Evolutionary conservation across 225 moss, liverwort and hornwort species (phyloP), one percentile per base, ranked within the genome.

Genomic region (Ulota crispa): DNA sequence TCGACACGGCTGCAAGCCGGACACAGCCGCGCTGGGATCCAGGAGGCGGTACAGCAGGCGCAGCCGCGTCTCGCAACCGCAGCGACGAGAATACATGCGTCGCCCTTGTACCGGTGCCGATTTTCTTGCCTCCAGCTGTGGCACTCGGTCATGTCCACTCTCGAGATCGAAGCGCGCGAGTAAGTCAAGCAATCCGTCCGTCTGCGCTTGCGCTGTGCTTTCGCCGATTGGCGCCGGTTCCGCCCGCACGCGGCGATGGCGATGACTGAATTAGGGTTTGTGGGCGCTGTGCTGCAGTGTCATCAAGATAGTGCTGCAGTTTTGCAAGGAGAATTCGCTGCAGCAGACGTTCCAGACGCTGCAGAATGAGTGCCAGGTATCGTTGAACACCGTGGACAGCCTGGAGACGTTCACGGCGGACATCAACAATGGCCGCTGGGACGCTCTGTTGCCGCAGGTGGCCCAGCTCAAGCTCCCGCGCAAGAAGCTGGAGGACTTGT

Each of bases 161-260:
- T 99, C 82, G 98, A 99, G 92, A 96, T 99, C 89, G 98, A 99
- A 79, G 98, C 98, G 67, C 94, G 98, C 80, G 98, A 99, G 95
- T 95, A 88, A n/a, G n/a, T n/a, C n/a, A n/a, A 81, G 88, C 4
- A 34, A 42, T 3, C 66, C 57, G 18, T 3, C 66, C 57, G 18
- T 50, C 26, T 65, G 21, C 68, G 56, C 16, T 54, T 69, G 39
- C 53, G 63, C 73, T 63, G 60, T 16, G 70, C 43, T 36, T 72
- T 62, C 27, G 27, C 32, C 42, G n/a, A 36, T 57, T 56, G 65
- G 34, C 16, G 56, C 69, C 5, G 67, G 61, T 55, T 54, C 21
- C 26, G 15, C 39, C 52, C 36, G 37, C 50, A 53, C 15, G 34
- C 15, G 21, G 77, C 66, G 27, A 64, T 60, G 21, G 77, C 66